Base-by-base conservation (phyloP, 1,139 yeast genomes). In the Taphrina confusa region DNA sequence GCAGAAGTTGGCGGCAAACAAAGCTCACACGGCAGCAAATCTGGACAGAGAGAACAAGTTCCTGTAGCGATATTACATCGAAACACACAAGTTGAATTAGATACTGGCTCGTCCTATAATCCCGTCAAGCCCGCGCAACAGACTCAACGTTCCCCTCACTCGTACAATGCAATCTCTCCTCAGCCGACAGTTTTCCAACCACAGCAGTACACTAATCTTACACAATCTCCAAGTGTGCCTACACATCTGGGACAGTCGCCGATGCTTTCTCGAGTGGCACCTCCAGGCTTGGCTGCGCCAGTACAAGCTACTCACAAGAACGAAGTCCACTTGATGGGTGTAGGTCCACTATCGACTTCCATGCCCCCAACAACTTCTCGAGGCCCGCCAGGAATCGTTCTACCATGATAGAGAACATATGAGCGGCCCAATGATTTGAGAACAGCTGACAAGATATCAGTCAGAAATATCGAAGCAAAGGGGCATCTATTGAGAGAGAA, bases 341-440 rank as follows among this genome's bases (percentile, higher is more conserved):
- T 20, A 2, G 33, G 31, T 12, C 4, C 28, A 2, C 2, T 18
- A 12, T 8, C 36, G 11, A 12, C 34, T 12, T 16, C 37, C 8
- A 12, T 30, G 14, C 25, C 36, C 11, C 23, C 36, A 45, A 8
- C 50, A 12, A 9, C 50, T 14, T 27, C 50, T 23, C 28, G 50
- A 11, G 36, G 50, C 4, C 50, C 50, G 9, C 50, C 50, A 28
- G 50, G 50, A 8, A 45, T 45, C n/a, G 20, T 28, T 14, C 50
- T 45, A 1, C 50, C 50, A 23, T 42, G 20, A 42, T 12, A 30
- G n/a, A n/a, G n/a, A n/a, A n/a, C n/a, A n/a, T n/a, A n/a, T n/a
- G n/a, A n/a, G n/a, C n/a, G n/a, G n/a, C n/a, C n/a, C n/a, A n/a
- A n/a, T n/a, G n/a, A n/a, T n/a, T n/a, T n/a, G n/a, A n/a, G n/a